A percentile compares a stretch with the other conserved stretches of the same genome.
phyloP scores from a whole-genome alignment of 805 yeast species.

The Candida hispaniensis region DNA sequence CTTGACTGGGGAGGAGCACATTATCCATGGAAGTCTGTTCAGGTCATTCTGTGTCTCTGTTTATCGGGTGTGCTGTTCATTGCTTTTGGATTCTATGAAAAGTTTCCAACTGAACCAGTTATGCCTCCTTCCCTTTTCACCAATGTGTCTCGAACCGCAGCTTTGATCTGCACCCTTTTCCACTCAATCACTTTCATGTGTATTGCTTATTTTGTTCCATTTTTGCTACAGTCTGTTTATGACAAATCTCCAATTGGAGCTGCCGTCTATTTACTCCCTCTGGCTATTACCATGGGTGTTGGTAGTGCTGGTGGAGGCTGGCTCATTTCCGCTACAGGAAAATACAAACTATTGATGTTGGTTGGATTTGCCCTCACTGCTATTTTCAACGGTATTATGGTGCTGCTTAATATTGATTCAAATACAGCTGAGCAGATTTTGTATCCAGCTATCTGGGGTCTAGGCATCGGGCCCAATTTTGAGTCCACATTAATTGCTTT shows the following conservation, averaged over 20 bases:
- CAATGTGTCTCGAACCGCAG: conserved; percentile 9
- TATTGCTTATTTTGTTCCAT: conserved; percentile 40
- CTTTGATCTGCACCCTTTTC: conserved; percentile 25
- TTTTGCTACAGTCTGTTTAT: conserved; percentile 39
- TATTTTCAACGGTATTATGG: conserved; percentile 35
- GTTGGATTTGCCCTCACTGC: conserved; percentile 23
- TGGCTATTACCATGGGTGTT: conserved; percentile 36
- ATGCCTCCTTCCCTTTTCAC: conserved; percentile 33
- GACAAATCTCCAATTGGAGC: conserved; percentile 33
- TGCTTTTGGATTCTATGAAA: conserved; percentile 39
- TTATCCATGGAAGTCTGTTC: conserved; percentile 43
- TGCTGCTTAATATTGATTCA: conserved; percentile 34
- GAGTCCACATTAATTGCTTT: conserved; percentile 41
- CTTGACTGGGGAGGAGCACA: conserved; percentile 44
- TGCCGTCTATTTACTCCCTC: conserved; percentile 36
- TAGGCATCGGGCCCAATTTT: conserved; percentile 39
- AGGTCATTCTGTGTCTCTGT: conserved; percentile 35
- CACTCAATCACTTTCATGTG: conserved; percentile 42
- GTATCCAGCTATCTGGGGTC: conserved; percentile 37
- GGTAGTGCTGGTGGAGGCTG: conserved; percentile 38
- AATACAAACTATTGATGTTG: conserved; percentile 34
- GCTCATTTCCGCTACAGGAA: conserved; percentile 34
- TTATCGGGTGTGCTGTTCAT: conserved; percentile 36
- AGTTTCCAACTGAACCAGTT: conserved; percentile 31
- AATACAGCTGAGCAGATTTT: conserved; percentile 34